These are phyloP conservation scores for Taxillus chinensis DNA, from an alignment of 164 flowering plant genomes.

Conservation along the genomic window DNA sequence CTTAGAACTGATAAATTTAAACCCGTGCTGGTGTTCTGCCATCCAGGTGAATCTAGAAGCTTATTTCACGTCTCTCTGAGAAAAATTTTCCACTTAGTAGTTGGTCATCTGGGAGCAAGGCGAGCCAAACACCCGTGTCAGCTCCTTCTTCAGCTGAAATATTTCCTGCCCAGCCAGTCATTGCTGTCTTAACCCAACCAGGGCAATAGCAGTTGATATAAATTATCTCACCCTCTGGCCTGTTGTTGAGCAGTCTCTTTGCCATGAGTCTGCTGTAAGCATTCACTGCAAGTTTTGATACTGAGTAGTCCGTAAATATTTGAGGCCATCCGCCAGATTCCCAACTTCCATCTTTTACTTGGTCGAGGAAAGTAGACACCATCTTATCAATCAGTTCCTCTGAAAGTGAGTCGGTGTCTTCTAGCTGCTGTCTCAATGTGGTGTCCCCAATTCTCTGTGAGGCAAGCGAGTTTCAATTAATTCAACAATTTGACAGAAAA, in stretches of 20 bases:
- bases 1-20: too few relatives aligned
- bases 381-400: constrained; percentile 69
- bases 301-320: constrained; percentile 69
- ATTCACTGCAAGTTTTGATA: constrained; percentile 90
- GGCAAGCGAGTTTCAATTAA: background rate
- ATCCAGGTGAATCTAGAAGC: constrained; percentile 25
- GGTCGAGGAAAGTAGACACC: constrained; percentile 47
- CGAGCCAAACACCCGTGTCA: constrained; percentile 93
- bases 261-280: constrained; percentile 71
- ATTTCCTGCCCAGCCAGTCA: constrained; percentile 92
- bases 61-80: constrained; percentile 82
- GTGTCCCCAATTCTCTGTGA: constrained; percentile 57
- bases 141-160: constrained; percentile 71
- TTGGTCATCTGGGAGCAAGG: constrained; percentile 56
- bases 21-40: too few relatives aligned
- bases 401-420: constrained; percentile 41
- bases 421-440: constrained; percentile 45
- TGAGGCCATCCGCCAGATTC: constrained; percentile 78
- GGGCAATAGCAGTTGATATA: constrained; percentile 85
- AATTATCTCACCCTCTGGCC: constrained; percentile 62
- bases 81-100: constrained; percentile 67
- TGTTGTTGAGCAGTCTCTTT: constrained; percentile 25
- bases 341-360: constrained; percentile 76
- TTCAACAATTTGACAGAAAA: background rate
- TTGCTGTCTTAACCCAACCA: constrained; percentile 93